These are phyloP conservation scores for Ceratocystis smalleyi DNA, from an alignment of 2,329 filamentous ascomycete genomes.

Conservation along the genomic window DNA sequence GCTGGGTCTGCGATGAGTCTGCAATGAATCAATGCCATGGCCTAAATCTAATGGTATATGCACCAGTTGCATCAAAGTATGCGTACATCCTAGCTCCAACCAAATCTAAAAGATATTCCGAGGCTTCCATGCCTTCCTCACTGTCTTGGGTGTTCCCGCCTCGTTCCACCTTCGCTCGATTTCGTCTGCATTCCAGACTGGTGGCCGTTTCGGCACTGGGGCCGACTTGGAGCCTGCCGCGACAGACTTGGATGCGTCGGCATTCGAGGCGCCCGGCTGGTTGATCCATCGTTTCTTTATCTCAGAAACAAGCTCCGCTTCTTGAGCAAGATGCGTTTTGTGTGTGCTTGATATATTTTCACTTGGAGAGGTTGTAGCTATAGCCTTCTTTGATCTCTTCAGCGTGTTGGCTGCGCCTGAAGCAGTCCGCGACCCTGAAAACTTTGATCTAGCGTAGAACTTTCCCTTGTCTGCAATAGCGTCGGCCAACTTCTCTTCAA, in stretches of 20 bases:
- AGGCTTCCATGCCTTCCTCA: not conserved
- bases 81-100: not conserved
- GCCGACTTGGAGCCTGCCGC: not conserved
- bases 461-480: not conserved
- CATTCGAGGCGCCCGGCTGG: not conserved
- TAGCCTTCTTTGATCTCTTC: not conserved
- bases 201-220: not conserved
- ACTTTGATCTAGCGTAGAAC: not conserved
- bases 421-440: not conserved
- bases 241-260: not conserved
- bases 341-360: not conserved
- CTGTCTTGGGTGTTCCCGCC: not conserved
- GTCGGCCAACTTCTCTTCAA: not conserved
- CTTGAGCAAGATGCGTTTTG: not conserved
- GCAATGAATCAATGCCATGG: not conserved
- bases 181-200: not conserved
- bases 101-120: not conserved
- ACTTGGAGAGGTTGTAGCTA: not conserved
- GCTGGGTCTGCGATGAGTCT: not conserved
- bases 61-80: not conserved
- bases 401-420: not conserved
- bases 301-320: not conserved
- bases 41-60: conserved; percentile 1
- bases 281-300: not conserved
- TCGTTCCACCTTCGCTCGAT: not conserved